A percentile compares a stretch with the other conserved stretches of the same genome.
Evolutionary conservation across 192 early-diverging fungal species (phyloP).

Genomic region (Diversispora epigaea): DNA sequence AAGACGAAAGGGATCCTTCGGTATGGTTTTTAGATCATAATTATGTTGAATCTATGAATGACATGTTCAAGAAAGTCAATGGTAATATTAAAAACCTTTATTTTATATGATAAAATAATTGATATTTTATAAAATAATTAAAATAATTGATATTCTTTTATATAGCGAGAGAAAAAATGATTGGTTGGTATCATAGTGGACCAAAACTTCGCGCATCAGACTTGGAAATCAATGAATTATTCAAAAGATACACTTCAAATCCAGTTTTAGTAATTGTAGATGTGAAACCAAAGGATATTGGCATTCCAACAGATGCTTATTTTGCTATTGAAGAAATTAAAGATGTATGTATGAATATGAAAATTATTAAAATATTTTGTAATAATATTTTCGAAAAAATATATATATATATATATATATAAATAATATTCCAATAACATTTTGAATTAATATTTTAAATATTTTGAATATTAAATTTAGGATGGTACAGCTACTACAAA

Average conservation of each 20-base stretch:
- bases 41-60: constrained; percentile 99
- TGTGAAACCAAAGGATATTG: constrained; percentile 90
- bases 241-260: constrained; percentile 92
- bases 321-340: constrained; percentile 98
- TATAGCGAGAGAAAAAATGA: constrained; percentile 87
- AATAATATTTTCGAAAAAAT: constrained; percentile 5
- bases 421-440: too few relatives aligned
- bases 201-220: constrained; percentile 96
- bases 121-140: neutral
- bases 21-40: constrained; percentile 99
- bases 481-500: constrained; percentile 96
- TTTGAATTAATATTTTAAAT: too few relatives aligned
- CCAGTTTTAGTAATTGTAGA: constrained; percentile 97
- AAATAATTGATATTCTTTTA: constrained; percentile 12
- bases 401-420: neutral
- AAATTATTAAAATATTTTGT: constrained; percentile 7
- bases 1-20: constrained; percentile 96
- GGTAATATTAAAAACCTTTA: constrained; percentile 51
- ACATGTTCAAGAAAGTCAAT: constrained; percentile 99
- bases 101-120: neutral
- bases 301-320: constrained; percentile 96
- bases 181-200: constrained; percentile 99
- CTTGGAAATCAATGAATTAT: constrained; percentile 97
- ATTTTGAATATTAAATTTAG: constrained; percentile 45
- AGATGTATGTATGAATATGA: constrained; percentile 63